Conservation (phyloP, 805 yeast genomes). For the Pichia gijzeniarum region DNA sequence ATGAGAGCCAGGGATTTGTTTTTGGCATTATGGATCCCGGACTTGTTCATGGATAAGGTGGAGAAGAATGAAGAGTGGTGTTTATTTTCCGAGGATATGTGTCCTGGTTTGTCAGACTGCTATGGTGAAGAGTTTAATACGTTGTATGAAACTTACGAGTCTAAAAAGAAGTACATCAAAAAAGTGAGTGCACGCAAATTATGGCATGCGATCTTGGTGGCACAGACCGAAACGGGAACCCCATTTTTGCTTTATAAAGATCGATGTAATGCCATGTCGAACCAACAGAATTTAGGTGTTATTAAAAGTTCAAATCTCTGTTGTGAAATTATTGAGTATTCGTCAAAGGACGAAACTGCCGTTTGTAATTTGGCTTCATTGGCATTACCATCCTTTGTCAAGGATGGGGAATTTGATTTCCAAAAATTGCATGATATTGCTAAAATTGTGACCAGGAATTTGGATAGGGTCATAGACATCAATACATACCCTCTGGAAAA, state of each 20-base stretch:
- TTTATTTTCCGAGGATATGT: constrained; percentile 81
- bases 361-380: constrained; percentile 93
- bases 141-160: constrained; percentile 68
- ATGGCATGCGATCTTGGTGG: constrained; percentile 83
- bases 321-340: constrained; percentile 90
- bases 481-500: constrained; percentile 78
- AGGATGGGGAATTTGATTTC: constrained; percentile 54
- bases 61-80: constrained; percentile 78
- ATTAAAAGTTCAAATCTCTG: constrained; percentile 92
- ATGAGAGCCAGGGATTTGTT: constrained; percentile 88
- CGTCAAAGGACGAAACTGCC: constrained; percentile 88
- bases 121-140: constrained; percentile 79
- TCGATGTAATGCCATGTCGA: constrained; percentile 78
- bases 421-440: constrained; percentile 65
- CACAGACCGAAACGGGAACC: constrained; percentile 95
- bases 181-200: constrained; percentile 80
- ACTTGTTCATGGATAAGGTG: constrained; percentile 88
- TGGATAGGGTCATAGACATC: constrained; percentile 78
- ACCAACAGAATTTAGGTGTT: constrained; percentile 87
- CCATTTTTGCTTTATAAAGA: constrained; percentile 95
- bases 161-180: constrained; percentile 55
- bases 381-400: constrained; percentile 75
- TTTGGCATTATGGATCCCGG: constrained; percentile 93
- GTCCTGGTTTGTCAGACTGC: constrained; percentile 76
- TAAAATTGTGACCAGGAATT: constrained; percentile 71